A percentile compares a stretch with the other conserved stretches of the same genome.
phyloP scores from a whole-genome alignment of 305 asterid genomes.

The Petunia hybrid region DNA sequence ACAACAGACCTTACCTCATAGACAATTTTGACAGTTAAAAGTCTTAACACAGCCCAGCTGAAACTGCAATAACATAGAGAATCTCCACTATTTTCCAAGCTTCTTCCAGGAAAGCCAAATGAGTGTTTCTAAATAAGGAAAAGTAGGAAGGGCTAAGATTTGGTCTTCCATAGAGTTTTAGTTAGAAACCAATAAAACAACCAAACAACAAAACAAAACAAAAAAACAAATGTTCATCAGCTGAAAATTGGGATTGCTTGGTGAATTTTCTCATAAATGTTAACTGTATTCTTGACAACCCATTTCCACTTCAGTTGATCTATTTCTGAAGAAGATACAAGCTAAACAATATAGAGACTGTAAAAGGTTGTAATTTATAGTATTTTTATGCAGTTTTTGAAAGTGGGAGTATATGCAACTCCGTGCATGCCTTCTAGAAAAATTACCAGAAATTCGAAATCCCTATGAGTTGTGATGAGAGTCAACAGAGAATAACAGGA shows the following conservation, averaged over 20 bases:
- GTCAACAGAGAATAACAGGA: background rate
- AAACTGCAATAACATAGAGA: background rate
- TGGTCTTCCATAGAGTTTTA: background rate
- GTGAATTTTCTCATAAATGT: background rate
- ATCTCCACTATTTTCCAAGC: no score
- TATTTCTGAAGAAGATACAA: background rate
- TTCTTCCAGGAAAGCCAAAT: background rate
- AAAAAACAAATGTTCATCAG: background rate
- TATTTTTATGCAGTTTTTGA: background rate
- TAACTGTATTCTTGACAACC: background rate
- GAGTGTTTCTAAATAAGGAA: constrained; percentile 3
- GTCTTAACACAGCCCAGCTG: constrained; percentile 13
- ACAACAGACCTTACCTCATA: no score
- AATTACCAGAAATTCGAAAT: background rate
- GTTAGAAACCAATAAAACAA: background rate
- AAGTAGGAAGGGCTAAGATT: background rate
- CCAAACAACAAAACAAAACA: constrained; percentile 5
- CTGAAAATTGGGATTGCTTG: constrained; percentile 20
- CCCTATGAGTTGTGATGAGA: background rate
- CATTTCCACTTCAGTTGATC: background rate
- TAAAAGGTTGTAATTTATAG: background rate
- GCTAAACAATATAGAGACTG: background rate
- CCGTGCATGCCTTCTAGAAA: background rate
- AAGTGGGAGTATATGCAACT: background rate
- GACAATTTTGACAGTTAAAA: background rate